phyloP scores from a whole-genome alignment of 2,329 filamentous ascomycete species.

The Pezicula carpinea region DNA sequence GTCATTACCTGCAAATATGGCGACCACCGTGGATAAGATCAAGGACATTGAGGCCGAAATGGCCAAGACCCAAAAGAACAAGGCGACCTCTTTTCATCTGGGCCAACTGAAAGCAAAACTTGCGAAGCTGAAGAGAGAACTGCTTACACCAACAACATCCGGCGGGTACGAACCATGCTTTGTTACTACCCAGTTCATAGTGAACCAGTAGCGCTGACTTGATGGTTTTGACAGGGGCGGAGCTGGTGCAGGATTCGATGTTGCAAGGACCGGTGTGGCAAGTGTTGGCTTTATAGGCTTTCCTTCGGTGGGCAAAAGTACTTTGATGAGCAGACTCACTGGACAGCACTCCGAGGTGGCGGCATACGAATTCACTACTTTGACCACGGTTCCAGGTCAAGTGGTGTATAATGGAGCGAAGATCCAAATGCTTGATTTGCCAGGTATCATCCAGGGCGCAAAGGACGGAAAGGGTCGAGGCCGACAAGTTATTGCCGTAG shows the following conservation, averaged over 20 bases:
- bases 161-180: no score
- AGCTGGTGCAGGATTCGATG: constrained; percentile 87
- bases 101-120: constrained; percentile 97
- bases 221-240: constrained; percentile 68
- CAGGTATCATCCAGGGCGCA: constrained; percentile 97
- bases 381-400: constrained; percentile 95
- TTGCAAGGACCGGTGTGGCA: constrained; percentile 93
- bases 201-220: no score
- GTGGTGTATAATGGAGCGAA: constrained; percentile 95
- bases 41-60: constrained; percentile 97
- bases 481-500: constrained; percentile 96
- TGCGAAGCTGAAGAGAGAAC: constrained; percentile 93
- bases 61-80: constrained; percentile 97
- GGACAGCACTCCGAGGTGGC: constrained; percentile 96
- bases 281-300: constrained; percentile 98
- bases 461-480: constrained; percentile 98
- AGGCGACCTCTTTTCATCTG: constrained; percentile 88
- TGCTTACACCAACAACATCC: constrained; percentile 67
- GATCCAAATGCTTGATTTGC: constrained; percentile 96
- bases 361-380: constrained; percentile 96
- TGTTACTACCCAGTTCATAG: no score
- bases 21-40: constrained; percentile 99
- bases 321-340: constrained; percentile 89
- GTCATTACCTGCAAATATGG: constrained; percentile 55
- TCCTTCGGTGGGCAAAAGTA: constrained; percentile 97